Conservation (phyloP, 495 filamentous ascomycete species). For the Trypethelium eluteriae region DNA sequence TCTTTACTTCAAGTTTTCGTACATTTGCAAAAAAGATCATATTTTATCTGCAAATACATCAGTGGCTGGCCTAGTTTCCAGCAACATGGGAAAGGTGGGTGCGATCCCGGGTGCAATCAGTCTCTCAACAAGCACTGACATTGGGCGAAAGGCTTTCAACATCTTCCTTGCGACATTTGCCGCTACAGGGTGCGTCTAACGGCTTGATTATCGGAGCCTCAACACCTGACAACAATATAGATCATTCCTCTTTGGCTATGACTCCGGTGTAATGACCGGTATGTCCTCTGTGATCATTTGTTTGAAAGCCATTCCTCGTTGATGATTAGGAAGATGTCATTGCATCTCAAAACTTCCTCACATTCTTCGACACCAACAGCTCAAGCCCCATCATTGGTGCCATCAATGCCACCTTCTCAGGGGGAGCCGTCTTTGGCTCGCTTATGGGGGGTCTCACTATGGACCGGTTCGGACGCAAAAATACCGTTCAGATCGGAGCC, state of each 20-base stretch:
- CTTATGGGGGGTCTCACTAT: conserved; percentile 20
- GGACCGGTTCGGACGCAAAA: conserved; percentile 45
- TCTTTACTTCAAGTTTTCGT: neutral
- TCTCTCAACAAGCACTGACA: neutral
- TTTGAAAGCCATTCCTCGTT: neutral
- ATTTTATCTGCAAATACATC: neutral
- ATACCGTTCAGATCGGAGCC: conserved; percentile 51
- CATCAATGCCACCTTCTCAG: conserved; percentile 29
- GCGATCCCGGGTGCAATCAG: neutral
- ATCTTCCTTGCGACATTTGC: conserved; percentile 11
- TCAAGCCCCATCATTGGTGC: conserved; percentile 25
- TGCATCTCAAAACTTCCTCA: conserved; percentile 7
- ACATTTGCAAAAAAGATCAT: neutral
- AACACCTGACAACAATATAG: neutral
- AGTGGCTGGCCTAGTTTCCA: neutral
- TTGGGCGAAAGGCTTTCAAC: conserved; percentile 9
- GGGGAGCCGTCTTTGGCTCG: conserved; percentile 21
- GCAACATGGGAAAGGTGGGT: neutral
- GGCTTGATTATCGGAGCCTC: neutral
- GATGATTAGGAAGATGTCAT: conserved; percentile 3
- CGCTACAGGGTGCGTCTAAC: neutral
- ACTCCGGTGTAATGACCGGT: neutral
- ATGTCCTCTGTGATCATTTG: too few relatives aligned
- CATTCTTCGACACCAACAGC: conserved; percentile 24
- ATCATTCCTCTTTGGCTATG: conserved; percentile 13